These are phyloP conservation scores for Pinguiococcus pyrenoidosus DNA, from an alignment of 108 stramenopile species.

Conservation along the genomic window DNA sequence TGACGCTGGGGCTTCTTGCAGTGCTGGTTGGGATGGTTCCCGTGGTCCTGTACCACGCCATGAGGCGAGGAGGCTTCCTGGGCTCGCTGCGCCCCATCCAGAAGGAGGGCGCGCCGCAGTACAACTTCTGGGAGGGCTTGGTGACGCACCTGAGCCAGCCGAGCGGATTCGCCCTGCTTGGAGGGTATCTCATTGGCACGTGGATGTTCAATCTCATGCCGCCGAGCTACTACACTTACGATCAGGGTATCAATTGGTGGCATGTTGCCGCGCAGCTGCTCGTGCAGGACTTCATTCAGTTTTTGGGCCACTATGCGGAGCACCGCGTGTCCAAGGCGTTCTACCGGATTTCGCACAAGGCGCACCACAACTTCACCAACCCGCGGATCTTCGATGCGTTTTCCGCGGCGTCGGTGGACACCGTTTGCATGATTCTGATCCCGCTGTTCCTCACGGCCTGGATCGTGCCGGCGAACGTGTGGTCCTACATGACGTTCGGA, in stretches of 20 bases:
- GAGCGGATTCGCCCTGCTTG: slow-evolving; percentile 73
- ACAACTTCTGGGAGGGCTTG: slow-evolving; percentile 54
- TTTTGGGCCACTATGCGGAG: slow-evolving; percentile 62
- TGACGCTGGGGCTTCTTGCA: too few species aligned
- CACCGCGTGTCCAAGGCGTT: slow-evolving; percentile 52
- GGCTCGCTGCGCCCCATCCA: too few species aligned
- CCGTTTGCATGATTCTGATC: slow-evolving; percentile 68
- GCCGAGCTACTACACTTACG: slow-evolving; percentile 59
- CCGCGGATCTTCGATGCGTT: slow-evolving; percentile 87
- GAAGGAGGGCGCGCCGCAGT: slow-evolving; percentile 48
- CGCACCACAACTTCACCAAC: slow-evolving; percentile 83
- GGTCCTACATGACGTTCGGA: slow-evolving; percentile 92
- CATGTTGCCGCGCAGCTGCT: slow-evolving; percentile 51
- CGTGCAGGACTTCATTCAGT: slow-evolving; percentile 70
- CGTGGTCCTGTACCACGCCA: too few species aligned
- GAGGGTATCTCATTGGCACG: slow-evolving; percentile 55
- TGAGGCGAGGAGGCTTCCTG: too few species aligned
- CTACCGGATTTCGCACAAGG: slow-evolving; percentile 76
- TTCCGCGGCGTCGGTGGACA: slow-evolving; percentile 68
- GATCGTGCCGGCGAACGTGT: slow-evolving; percentile 63
- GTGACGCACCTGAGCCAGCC: slow-evolving; percentile 64
- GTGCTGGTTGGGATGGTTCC: too few species aligned
- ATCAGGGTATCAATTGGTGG: slow-evolving; percentile 57
- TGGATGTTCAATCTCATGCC: slow-evolving; percentile 79
- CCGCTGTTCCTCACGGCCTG: slow-evolving; percentile 67